Conservation (phyloP, 179 eudicot genomes). For the Sideroxylon spinosum region DNA sequence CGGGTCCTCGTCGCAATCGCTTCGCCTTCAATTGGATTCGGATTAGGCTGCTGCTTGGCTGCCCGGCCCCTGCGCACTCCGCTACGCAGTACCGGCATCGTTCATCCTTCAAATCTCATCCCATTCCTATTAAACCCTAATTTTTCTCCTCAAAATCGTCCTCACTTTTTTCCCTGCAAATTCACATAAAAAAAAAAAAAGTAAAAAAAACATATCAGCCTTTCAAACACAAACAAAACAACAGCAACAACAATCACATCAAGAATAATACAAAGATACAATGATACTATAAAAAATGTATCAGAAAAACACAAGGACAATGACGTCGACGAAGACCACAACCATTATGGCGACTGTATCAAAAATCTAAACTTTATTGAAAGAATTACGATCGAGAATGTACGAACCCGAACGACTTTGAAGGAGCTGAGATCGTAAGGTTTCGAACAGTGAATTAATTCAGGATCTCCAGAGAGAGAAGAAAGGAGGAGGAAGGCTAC, state of each 20-base stretch:
- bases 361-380: not conserved
- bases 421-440: not conserved
- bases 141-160: not conserved
- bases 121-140: slow-evolving; percentile 13
- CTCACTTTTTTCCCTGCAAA: not conserved
- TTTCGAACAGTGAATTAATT: not conserved
- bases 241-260: not conserved
- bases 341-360: not conserved
- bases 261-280: not conserved
- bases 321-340: not conserved
- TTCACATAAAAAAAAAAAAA: not conserved
- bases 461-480: slow-evolving; percentile 3
- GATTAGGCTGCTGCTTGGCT: slow-evolving; percentile 31
- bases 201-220: not conserved
- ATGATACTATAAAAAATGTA: not conserved
- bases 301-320: not conserved
- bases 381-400: not conserved
- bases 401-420: not conserved
- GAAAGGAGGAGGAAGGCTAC: not conserved
- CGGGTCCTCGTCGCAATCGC: slow-evolving; percentile 51
- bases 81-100: slow-evolving; percentile 52
- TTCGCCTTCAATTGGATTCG: slow-evolving; percentile 22
- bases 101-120: slow-evolving; percentile 49
- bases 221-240: not conserved
- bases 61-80: slow-evolving; percentile 60